Conservation (phyloP, 129 eudicot species). For the Flaveria ramosissima region DNA sequence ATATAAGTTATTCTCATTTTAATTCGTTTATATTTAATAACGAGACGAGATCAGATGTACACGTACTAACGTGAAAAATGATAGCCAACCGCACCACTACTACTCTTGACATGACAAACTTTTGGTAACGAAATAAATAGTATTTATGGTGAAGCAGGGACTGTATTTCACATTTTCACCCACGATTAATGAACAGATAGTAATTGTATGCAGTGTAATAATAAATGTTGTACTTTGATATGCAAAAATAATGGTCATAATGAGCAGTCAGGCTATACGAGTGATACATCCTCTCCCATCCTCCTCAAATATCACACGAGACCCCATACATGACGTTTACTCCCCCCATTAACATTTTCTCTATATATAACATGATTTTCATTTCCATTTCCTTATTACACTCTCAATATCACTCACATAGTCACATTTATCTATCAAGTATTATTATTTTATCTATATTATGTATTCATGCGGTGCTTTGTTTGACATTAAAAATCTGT, state of each 20-base stretch:
- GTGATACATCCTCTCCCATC: conserved; percentile 22
- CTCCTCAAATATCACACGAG: conserved; percentile 23
- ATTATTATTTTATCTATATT: too few species aligned
- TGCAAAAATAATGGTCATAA: conserved; percentile 35
- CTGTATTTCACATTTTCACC: background rate
- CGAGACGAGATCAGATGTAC: background rate
- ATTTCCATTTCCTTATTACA: too few species aligned
- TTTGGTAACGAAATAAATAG: conserved; percentile 2
- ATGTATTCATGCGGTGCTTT: too few species aligned
- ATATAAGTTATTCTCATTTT: background rate
- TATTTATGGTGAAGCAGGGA: background rate
- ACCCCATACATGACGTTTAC: conserved; percentile 29
- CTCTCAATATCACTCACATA: too few species aligned
- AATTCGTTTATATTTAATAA: background rate
- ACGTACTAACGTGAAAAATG: background rate
- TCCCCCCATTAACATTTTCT: background rate
- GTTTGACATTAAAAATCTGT: too few species aligned
- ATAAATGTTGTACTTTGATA: conserved; percentile 20
- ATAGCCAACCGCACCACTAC: background rate
- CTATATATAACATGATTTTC: too few species aligned
- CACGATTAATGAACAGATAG: conserved; percentile 17
- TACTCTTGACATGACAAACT: background rate
- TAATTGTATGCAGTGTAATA: conserved; percentile 17
- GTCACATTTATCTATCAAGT: too few species aligned
- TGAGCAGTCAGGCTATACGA: conserved; percentile 40